These are phyloP conservation scores for Pyrenophora tritici-repentis DNA, from an alignment of 2,329 filamentous ascomycete genomes.

Conservation along the genomic window DNA sequence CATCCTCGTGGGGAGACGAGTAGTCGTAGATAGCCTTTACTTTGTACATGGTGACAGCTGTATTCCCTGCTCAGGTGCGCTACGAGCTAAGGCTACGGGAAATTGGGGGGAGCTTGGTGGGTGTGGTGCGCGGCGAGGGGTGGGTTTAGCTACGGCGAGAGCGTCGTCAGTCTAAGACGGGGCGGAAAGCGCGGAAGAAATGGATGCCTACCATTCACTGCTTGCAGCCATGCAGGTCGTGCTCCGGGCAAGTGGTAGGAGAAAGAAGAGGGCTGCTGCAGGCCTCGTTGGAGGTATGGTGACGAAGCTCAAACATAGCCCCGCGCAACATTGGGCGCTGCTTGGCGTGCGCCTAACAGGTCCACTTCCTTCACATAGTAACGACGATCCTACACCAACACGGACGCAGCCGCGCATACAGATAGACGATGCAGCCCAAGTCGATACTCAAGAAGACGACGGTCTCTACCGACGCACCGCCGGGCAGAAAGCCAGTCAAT, in stretches of 20 bases:
- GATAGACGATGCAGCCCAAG: conserved; percentile 46
- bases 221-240: conserved; percentile 15
- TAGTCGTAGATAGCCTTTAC: conserved; percentile 98
- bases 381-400: conserved; percentile 10
- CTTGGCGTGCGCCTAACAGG: conserved; percentile 13
- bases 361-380: conserved; percentile 12
- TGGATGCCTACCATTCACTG: conserved; percentile 10
- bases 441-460: conserved; percentile 50
- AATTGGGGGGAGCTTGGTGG: conserved; percentile 5
- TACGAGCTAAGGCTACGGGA: conserved; percentile 1
- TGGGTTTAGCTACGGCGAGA: conserved; percentile 20
- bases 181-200: conserved; percentile 16
- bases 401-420: neutral
- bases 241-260: conserved; percentile 11
- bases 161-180: conserved; percentile 18
- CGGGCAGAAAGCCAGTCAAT: conserved; percentile 38
- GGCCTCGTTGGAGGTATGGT: conserved; percentile 18
- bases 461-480: conserved; percentile 25
- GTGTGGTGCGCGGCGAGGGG: conserved; percentile 17
- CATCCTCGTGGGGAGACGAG: conserved; percentile 88
- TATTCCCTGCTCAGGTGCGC: conserved; percentile 17
- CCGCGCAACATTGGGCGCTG: conserved; percentile 17
- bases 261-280: conserved; percentile 16
- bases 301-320: conserved; percentile 27
- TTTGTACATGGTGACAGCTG: conserved; percentile 65